Evolutionary conservation across 208 protist genomes (phyloP), one percentile per base, ranked within the genome.

Genomic region (Crithidia bombi): DNA sequence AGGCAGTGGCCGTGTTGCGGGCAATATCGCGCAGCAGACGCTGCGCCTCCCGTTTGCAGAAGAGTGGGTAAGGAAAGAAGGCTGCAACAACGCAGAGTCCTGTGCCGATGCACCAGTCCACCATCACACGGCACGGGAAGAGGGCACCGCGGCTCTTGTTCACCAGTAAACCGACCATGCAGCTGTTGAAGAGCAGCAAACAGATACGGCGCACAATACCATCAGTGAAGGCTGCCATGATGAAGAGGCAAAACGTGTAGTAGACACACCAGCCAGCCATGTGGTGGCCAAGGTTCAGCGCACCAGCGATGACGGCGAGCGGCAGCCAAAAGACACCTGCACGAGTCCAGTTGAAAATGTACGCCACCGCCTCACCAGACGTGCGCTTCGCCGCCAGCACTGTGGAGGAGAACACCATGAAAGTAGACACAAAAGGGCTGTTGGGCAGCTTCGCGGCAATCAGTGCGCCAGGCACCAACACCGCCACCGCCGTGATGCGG

Each of bases 181-280:
- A 92, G 55, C 55, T 90, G 75, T 96, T 96, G 77, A 94, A 94
- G 5, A 96, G 77, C n/a, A 94, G 84, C n/a, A 96, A 80, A 65
- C 75, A 89, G 54, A 94, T 89, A 25, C 91, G 86, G 5, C 87
- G 82, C 46, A 75, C 78, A 57, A 90, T 88, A 32, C 67, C 73
- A 25, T 94, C 87, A 26, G 89, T 94, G 54, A 91, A 83, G n/a
- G 70, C 36, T 23, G 87, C 91, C 74, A 94, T 91, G 69, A 96
- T 62, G 71, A 96, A 90, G 26, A 96, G 72, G 21, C 87, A 69
- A 11, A 76, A 44, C 0, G 86, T 87, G 78, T 96, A 96, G 75
- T 88, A 92, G 36, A 91, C 49, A 54, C 78, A 92, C 87, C 89
- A 94, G 32, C 41, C 78, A 5, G 55, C 68, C 12, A 92, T 85